Conservation (phyloP, 441 rosid species). For the Bocquillonia castaneifolia region DNA sequence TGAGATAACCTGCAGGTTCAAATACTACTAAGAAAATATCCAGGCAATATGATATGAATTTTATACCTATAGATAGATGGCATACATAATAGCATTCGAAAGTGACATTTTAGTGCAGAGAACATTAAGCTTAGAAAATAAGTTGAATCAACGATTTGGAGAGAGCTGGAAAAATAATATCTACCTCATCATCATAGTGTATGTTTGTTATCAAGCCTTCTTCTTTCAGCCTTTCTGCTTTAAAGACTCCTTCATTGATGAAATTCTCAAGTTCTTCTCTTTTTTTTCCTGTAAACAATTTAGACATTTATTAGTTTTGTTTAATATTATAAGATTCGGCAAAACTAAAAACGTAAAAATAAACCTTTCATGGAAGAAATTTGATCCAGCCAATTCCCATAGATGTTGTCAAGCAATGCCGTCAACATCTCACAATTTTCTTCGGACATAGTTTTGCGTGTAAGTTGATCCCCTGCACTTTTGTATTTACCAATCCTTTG, state of each 20-base stretch:
- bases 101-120: background rate
- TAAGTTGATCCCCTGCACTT: constrained; percentile 93
- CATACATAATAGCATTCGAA: background rate
- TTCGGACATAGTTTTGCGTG: constrained; percentile 75
- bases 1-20: constrained; percentile 60
- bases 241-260: constrained; percentile 79
- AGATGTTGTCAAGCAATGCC: constrained; percentile 76
- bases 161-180: background rate
- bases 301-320: constrained; percentile 29
- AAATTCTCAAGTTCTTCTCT: constrained; percentile 77
- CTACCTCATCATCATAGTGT: constrained; percentile 88
- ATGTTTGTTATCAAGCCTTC: constrained; percentile 79
- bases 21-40: constrained; percentile 20
- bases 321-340: constrained; percentile 19
- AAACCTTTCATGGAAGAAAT: constrained; percentile 77
- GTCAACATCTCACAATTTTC: constrained; percentile 95
- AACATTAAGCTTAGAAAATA: background rate
- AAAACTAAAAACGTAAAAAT: constrained; percentile 15
- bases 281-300: constrained; percentile 58
- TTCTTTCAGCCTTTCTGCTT: constrained; percentile 81
- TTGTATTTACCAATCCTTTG: constrained; percentile 92
- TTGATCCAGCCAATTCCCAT: constrained; percentile 83
- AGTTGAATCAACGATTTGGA: constrained; percentile 2
- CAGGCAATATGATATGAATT: background rate
- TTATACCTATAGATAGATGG: background rate